Evolutionary conservation across 495 filamentous ascomycete genomes (phyloP).

Genomic region (Lindgomyces ingoldianus): DNA sequence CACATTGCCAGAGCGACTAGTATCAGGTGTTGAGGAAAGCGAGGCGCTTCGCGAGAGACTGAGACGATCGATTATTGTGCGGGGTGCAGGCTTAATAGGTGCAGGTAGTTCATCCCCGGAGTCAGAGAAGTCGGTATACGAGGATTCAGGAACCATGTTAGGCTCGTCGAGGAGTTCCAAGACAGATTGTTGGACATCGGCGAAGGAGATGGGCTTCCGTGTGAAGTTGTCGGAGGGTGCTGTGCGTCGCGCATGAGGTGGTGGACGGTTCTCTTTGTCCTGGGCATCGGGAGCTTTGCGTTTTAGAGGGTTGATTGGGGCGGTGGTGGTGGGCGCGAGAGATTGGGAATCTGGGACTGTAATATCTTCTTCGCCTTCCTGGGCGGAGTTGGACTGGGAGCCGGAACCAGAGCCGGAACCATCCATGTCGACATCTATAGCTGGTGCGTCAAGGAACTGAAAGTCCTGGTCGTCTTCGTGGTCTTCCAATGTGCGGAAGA

Average conservation of each 20-base stretch:
- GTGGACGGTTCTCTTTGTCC: constrained; percentile 55
- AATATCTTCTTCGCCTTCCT: constrained; percentile 34
- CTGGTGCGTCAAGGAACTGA: constrained; percentile 63
- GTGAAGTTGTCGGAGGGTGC: constrained; percentile 48
- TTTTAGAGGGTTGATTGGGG: constrained; percentile 47
- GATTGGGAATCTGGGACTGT: constrained; percentile 49
- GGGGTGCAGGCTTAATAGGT: too few species aligned
- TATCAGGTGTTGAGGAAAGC: constrained; percentile 56
- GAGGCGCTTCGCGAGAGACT: constrained; percentile 61
- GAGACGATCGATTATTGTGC: constrained; percentile 75
- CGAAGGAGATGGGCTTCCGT: constrained; percentile 67
- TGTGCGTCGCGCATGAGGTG: constrained; percentile 67
- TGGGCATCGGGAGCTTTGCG: constrained; percentile 52
- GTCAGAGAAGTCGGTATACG: constrained; percentile 40
- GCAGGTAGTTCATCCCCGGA: constrained; percentile 42
- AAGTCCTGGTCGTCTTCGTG: constrained; percentile 71
- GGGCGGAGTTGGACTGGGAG: constrained; percentile 6
- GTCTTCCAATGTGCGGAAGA: constrained; percentile 87
- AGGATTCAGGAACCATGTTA: constrained; percentile 51
- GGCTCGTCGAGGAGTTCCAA: constrained; percentile 77
- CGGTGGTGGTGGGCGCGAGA: constrained; percentile 27
- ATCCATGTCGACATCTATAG: constrained; percentile 52
- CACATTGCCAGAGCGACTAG: constrained; percentile 24
- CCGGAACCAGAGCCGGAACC: too few species aligned
- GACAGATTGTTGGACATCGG: constrained; percentile 76